Evolutionary conservation across 1,139 yeast genomes (phyloP), one percentile per base, ranked within the genome.

Genomic region (Saccharomyces hybrid): DNA sequence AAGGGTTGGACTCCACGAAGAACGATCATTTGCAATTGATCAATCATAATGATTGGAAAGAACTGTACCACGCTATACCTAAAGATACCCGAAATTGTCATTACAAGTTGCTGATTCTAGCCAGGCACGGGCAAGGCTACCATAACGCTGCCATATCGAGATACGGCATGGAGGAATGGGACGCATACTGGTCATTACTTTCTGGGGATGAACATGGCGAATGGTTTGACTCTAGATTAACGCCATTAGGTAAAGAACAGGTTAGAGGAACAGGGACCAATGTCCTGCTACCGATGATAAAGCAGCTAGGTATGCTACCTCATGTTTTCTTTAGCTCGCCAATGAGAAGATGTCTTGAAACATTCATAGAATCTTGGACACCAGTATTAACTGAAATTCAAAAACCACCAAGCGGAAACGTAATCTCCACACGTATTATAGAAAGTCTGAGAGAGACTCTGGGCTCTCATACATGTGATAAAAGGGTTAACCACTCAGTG

Each of bases 71-170:
- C 13, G 49, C 62, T 1, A 49, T 64, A 5, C 68, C 68, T 1
- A 26, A 44, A 4, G 63, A 63, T 32, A 62, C 64, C 1, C 58
- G 46, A 2, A 53, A 53, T 1, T 50, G 51, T 16, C 54, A 55
- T n/a, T 63, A 83, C 66, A 85, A 84, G 65, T 65, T 85, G 47
- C 59, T 85, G 5, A 76, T 82, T 53, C 71, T 84, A 52, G 90
- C 88, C 1, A 75, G 95, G 56, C 95, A 87, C 63, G 95, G 95
- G 5, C 87, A 86, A 68, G 95, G 95, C 0, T 81, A 74, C 69
- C 93, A 86, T 64, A 87, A 87, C 61, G 71, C 77, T 25, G 88
- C 84, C 1, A 79, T 80, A 49, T 72, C 71, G 28, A 77, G 78
- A 57, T 84, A 83, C 64, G 85, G 89, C 13, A 68, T 74, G 42